Evolutionary conservation across 495 filamentous ascomycete genomes (phyloP).

Genomic region (Terfezia claveryi): DNA sequence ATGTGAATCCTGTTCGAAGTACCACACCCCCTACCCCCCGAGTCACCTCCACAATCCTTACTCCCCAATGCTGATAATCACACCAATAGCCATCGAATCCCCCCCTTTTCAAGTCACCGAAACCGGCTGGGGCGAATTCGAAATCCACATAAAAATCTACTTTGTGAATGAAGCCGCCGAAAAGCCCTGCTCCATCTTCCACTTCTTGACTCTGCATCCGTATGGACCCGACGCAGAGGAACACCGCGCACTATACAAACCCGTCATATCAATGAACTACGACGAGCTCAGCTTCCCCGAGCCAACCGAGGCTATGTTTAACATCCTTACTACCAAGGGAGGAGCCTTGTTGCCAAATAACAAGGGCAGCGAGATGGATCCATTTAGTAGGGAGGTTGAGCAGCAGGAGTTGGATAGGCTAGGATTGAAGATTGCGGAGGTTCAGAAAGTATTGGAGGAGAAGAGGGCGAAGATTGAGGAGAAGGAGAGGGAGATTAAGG

Average conservation of each 20-base stretch:
- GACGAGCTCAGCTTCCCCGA: conserved; percentile 94
- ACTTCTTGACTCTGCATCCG: conserved; percentile 74
- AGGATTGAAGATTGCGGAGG: conserved; percentile 37
- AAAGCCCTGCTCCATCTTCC: conserved; percentile 79
- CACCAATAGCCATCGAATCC: conserved; percentile 34
- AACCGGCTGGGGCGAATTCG: conserved; percentile 95
- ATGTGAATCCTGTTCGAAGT: conserved; percentile 65
- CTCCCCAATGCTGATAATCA: neutral
- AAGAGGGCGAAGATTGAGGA: conserved; percentile 41
- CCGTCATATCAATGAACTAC: conserved; percentile 53
- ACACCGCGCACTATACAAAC: conserved; percentile 3
- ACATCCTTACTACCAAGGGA: conserved; percentile 46
- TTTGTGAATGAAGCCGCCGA: conserved; percentile 68
- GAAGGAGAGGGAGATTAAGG: conserved; percentile 39
- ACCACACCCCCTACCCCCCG: conserved; percentile 3
- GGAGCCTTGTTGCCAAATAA: conserved; percentile 23
- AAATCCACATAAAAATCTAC: conserved; percentile 79
- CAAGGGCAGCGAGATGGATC: conserved; percentile 29
- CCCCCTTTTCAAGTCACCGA: conserved; percentile 71
- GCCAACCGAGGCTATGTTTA: conserved; percentile 73
- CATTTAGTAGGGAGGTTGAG: conserved; percentile 57
- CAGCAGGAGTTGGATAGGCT: conserved; percentile 40
- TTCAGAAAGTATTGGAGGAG: conserved; percentile 47
- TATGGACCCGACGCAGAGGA: conserved; percentile 45
- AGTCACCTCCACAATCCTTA: neutral